Base-by-base conservation (phyloP, 495 filamentous ascomycete species). In the Geoglossum glabrum region DNA sequence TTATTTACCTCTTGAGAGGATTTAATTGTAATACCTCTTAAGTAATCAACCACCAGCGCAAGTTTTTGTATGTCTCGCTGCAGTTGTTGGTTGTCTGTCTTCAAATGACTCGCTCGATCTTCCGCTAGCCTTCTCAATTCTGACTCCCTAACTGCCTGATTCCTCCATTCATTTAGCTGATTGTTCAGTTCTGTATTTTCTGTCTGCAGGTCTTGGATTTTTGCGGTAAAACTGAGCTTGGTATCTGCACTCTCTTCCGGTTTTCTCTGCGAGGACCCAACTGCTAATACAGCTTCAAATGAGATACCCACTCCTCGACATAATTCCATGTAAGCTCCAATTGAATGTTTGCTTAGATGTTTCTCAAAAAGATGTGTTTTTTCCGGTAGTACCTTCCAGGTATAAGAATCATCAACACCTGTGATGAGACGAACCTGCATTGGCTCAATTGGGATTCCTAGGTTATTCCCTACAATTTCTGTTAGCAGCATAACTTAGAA, bases 311-410 rank as follows among this genome's bases (percentile, higher is more conserved):
- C 57, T 60, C 61, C 63, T 56, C 58, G 55, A 56, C 34, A 64
- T 43, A 68, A 55, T 59, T 63, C 46, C 28, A 62, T 62, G 54
- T 62, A 66, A 26, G 61, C 61, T 23, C 66, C 58, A 21, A 65
- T 57, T 38, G 63, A 65, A 50, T 62, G 62, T 49, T 61, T 64
- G 54, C 63, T 64, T 38, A 64, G 38, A 9, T 63, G 33, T 49
- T 60, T 65, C 31, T 56, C 28, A 51, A 65, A 65, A 15, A 65
- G 56, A 51, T 55, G 38, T 33, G 56, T 50, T 60, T 31, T 61
- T 34, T 26, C 57, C 57, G 43, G 54, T 46, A 62, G 57, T 56
- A 23, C 54, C 57, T 60, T 19, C 60, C 57, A 62, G 55, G 58
- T 64, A 45, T 60, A 59, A 56, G 59, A 61, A 30, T 58, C 56